phyloP scores from a whole-genome alignment of 2,329 filamentous ascomycete species.

The Nothophaeocryptopus gaeumannii region DNA sequence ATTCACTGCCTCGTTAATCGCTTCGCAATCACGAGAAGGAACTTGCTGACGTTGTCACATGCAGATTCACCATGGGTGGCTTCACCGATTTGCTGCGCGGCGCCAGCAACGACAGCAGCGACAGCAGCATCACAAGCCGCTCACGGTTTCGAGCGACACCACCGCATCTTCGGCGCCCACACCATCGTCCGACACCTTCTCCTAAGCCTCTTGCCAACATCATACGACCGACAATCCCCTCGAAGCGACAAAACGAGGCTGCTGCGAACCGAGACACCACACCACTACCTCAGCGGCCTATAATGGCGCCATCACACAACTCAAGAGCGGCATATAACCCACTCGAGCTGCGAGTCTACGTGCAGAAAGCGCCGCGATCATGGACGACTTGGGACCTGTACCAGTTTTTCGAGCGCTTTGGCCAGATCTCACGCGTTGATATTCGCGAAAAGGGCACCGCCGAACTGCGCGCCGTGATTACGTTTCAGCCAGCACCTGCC shows the following conservation, averaged over 20 bases:
- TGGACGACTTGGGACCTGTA: conserved; percentile 27
- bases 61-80: too few species aligned
- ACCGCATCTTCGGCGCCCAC: not conserved
- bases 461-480: conserved; percentile 13
- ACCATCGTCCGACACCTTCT: too few species aligned
- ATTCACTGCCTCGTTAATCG: too few species aligned
- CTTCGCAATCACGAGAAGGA: too few species aligned
- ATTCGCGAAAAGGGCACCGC: conserved; percentile 8
- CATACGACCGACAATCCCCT: too few species aligned
- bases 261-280: not conserved
- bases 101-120: too few species aligned
- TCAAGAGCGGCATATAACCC: conserved; percentile 7
- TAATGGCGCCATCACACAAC: not conserved
- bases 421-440: conserved; percentile 22
- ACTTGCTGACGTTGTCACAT: too few species aligned
- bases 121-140: too few species aligned
- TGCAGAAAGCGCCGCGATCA: conserved; percentile 15
- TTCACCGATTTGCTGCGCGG: too few species aligned
- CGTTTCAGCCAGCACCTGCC: conserved; percentile 25
- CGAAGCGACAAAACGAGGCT: too few species aligned
- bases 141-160: not conserved
- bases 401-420: conserved; percentile 15
- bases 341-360: conserved; percentile 16
- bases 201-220: too few species aligned
- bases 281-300: not conserved